Percentiles rank a stretch among this genome's conserved stretches.
Conservation (phyloP, 2,329 filamentous ascomycete genomes). For the Fusarium brachygibbosum region DNA sequence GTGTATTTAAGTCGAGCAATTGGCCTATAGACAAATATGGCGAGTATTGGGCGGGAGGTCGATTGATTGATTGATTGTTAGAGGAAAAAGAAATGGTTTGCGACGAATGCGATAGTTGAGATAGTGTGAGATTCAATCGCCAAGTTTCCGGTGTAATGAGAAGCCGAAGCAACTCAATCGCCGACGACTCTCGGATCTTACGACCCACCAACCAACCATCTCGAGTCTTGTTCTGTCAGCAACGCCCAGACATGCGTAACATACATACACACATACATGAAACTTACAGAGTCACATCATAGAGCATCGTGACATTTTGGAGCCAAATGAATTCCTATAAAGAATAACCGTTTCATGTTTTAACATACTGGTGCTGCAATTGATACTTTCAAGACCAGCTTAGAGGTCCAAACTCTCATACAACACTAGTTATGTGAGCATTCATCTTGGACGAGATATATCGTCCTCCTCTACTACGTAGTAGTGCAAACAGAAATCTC, state of each 20-base stretch:
- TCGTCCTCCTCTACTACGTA: not conserved
- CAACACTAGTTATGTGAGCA: not conserved
- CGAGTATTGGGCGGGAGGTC: not conserved
- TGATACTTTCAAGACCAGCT: not conserved
- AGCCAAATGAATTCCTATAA: not conserved
- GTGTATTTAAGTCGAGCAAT: not conserved
- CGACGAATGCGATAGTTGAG: not conserved
- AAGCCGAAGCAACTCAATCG: constrained; percentile 34
- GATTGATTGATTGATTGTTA: not conserved
- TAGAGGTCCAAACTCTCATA: not conserved
- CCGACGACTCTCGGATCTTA: constrained; percentile 39
- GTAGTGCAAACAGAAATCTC: not conserved
- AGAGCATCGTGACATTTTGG: not conserved
- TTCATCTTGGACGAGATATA: not conserved
- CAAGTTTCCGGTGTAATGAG: constrained; percentile 31
- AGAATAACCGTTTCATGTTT: not conserved
- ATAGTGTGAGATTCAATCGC: not conserved
- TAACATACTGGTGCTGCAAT: not conserved
- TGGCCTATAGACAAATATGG: not conserved
- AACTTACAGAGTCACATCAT: not conserved
- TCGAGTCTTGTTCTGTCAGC: constrained; percentile 7
- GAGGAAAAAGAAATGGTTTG: not conserved
- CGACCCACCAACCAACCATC: not conserved
- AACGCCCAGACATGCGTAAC: constrained; percentile 6
- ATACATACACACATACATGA: not conserved